Evolutionary conservation across 2,329 filamentous ascomycete species (phyloP).

Genomic region (Sordariomycetes sp.): DNA sequence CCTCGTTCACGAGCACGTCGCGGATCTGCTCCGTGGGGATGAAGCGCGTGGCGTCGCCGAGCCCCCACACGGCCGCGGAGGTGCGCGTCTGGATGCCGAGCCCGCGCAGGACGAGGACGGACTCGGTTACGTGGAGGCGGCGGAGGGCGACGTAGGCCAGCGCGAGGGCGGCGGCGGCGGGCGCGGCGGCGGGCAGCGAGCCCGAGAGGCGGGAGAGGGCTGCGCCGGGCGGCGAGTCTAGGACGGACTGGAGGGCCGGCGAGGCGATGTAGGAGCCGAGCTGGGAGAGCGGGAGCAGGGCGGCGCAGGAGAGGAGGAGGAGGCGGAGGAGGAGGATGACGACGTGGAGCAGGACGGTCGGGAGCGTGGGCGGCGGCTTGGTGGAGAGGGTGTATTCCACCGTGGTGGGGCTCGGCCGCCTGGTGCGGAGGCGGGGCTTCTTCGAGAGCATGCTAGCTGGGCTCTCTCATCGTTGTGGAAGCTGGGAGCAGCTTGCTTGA

Average conservation of each 20-base stretch:
- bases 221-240: conserved; percentile 13
- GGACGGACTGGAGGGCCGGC: conserved; percentile 10
- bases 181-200: conserved; percentile 24
- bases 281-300: conserved; percentile 4
- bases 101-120: conserved; percentile 76
- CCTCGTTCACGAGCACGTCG: conserved; percentile 91
- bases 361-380: conserved; percentile 41
- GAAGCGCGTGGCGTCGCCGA: conserved; percentile 36
- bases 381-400: conserved; percentile 88
- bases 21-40: conserved; percentile 89
- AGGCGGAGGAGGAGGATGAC: conserved; percentile 32
- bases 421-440: conserved; percentile 47
- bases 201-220: conserved; percentile 18
- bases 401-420: conserved; percentile 76
- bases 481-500: too few relatives aligned
- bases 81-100: conserved; percentile 73
- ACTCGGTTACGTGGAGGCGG: conserved; percentile 57
- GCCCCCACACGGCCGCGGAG: not conserved
- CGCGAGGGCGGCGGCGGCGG: conserved; percentile 23
- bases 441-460: conserved; percentile 48
- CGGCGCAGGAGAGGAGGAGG: conserved; percentile 25
- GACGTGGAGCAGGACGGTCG: conserved; percentile 32
- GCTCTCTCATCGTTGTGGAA: not conserved
- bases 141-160: conserved; percentile 30
- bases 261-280: conserved; percentile 9